These are phyloP conservation scores for Acanthamoeba culbertsoni DNA, from an alignment of 208 protist genomes.

Conservation along the genomic window DNA sequence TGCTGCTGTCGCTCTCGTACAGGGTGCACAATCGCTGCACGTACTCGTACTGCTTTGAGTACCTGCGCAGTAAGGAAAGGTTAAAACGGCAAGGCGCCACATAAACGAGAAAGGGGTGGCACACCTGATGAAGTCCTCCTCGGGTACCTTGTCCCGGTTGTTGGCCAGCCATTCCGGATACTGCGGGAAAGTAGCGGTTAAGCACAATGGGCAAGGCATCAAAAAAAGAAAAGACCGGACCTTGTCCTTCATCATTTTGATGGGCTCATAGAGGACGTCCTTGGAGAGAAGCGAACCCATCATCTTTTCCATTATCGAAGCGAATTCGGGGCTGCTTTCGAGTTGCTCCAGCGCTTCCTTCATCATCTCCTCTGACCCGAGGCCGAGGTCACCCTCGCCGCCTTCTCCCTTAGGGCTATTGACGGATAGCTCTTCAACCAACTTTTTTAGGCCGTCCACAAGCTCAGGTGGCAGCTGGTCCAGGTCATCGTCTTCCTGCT, in stretches of 20 bases:
- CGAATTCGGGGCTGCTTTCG: constrained; percentile 42
- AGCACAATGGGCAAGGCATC: not conserved
- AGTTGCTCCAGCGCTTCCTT: constrained; percentile 50
- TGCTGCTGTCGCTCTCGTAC: constrained; percentile 33
- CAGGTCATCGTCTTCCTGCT: not conserved
- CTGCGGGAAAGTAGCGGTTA: not conserved
- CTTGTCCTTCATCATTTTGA: constrained; percentile 59
- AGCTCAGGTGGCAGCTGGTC: constrained; percentile 57
- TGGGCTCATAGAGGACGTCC: constrained; percentile 61
- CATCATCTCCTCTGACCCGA: constrained; percentile 15
- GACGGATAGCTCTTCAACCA: constrained; percentile 39
- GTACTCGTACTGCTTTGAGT: constrained; percentile 40
- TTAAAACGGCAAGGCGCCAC: not conserved
- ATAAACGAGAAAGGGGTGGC: not conserved
- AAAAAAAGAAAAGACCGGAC: not conserved
- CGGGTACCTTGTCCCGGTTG: constrained; percentile 38
- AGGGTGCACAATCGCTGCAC: constrained; percentile 8
- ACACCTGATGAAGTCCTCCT: constrained; percentile 10
- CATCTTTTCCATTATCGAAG: constrained; percentile 55
- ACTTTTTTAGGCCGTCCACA: constrained; percentile 34
- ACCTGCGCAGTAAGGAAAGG: not conserved
- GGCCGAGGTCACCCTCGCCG: not conserved
- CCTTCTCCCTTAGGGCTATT: not conserved
- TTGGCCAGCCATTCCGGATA: constrained; percentile 49
- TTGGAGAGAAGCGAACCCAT: constrained; percentile 25